A percentile compares a stretch with the other conserved stretches of the same genome.
Evolutionary conservation across 192 early-diverging fungal genomes (phyloP).

Genomic region (Paraglomus occultum): DNA sequence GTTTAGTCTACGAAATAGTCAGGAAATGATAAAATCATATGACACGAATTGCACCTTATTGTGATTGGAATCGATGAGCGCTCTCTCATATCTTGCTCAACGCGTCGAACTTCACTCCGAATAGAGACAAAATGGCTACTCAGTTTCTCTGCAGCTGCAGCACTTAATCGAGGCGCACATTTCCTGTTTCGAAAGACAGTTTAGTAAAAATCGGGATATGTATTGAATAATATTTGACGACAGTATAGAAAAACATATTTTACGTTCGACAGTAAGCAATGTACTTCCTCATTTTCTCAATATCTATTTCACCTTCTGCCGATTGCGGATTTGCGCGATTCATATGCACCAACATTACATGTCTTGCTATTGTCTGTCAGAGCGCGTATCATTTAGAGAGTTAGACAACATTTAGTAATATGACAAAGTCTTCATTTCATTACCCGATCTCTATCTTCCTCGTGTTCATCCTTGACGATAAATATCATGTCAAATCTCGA

Average conservation of each 20-base stretch:
- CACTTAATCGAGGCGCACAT: constrained; percentile 90
- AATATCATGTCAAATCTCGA: constrained; percentile 99
- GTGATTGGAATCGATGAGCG: constrained; percentile 95
- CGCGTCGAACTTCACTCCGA: constrained; percentile 75
- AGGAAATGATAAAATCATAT: too few species aligned
- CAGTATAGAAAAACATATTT: constrained; percentile 5
- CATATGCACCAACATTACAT: constrained; percentile 94
- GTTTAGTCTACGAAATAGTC: too few species aligned
- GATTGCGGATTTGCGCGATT: constrained; percentile 63
- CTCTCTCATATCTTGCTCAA: constrained; percentile 70
- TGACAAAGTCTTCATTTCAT: background rate
- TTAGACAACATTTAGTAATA: background rate
- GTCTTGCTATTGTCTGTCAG: constrained; percentile 82
- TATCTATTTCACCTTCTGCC: constrained; percentile 82
- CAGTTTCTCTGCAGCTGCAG: constrained; percentile 89
- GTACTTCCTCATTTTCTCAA: constrained; percentile 95
- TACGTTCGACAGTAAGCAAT: constrained; percentile 91
- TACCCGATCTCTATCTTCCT: constrained; percentile 84
- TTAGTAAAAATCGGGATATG: constrained; percentile 1
- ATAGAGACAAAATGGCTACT: constrained; percentile 92
- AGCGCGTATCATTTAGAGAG: constrained; percentile 2
- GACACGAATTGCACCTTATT: constrained; percentile 54
- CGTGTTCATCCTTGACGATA: constrained; percentile 97
- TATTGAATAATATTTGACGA: constrained; percentile 11
- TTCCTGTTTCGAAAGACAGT: constrained; percentile 48